Evolutionary conservation across 495 filamentous ascomycete genomes (phyloP).

Genomic region (Stereocaulon alpinum): DNA sequence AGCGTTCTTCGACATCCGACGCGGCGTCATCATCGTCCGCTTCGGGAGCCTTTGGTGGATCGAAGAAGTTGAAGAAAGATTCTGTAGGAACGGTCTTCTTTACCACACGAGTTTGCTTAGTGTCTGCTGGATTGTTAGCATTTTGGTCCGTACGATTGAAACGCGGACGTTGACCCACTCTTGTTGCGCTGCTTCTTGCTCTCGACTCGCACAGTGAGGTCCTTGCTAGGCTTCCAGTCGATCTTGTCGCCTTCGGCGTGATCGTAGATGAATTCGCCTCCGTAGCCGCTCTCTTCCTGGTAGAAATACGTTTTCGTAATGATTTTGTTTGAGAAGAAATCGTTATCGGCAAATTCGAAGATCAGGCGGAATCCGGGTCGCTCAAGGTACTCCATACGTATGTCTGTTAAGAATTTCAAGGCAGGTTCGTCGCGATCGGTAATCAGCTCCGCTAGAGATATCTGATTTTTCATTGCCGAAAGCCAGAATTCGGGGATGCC

Average conservation of each 20-base stretch:
- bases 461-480: constrained; percentile 98
- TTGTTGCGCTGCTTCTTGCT: constrained; percentile 99
- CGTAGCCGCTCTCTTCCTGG: constrained; percentile 96
- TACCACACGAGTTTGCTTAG: constrained; percentile 96
- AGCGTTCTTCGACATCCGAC: constrained; percentile 89
- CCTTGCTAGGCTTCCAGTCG: constrained; percentile 87
- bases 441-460: constrained; percentile 93
- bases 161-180: constrained; percentile 51
- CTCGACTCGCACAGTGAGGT: constrained; percentile 88
- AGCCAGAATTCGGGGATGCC: constrained; percentile 99
- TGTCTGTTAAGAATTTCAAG: constrained; percentile 82
- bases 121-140: constrained; percentile 47
- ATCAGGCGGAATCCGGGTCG: constrained; percentile 95
- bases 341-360: constrained; percentile 92
- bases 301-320: constrained; percentile 99
- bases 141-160: neutral
- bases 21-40: constrained; percentile 67
- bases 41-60: constrained; percentile 76
- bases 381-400: constrained; percentile 98
- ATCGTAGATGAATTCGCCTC: constrained; percentile 99
- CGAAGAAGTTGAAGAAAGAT: constrained; percentile 99
- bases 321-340: constrained; percentile 92
- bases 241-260: constrained; percentile 97
- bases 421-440: constrained; percentile 92
- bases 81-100: constrained; percentile 98